phyloP scores from a whole-genome alignment of 495 filamentous ascomycete genomes.

The Trichocladium uniseriatum region DNA sequence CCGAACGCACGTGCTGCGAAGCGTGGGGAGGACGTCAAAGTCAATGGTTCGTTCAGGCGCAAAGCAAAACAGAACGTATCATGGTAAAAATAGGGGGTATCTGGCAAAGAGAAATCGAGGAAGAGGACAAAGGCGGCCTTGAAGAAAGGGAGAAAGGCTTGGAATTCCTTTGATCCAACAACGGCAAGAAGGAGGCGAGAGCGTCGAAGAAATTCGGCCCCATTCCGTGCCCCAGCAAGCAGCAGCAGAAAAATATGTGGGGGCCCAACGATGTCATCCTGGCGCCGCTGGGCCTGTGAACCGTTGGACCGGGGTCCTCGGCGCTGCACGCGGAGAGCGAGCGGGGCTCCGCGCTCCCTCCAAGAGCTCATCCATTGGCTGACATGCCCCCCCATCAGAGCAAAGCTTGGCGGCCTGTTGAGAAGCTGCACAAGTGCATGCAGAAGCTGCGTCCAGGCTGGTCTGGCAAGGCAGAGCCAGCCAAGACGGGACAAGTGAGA shows the following conservation, averaged over 20 bases:
- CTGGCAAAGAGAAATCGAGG: not conserved
- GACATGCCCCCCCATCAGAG: no score
- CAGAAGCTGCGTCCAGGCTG: no score
- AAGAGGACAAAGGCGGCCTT: not conserved
- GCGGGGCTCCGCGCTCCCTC: not conserved
- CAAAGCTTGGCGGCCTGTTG: no score
- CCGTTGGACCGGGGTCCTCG: constrained; percentile 3
- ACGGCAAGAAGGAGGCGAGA: not conserved
- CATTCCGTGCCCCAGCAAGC: not conserved
- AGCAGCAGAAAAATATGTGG: not conserved
- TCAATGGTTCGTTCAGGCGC: no score
- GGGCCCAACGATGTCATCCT: constrained; percentile 14
- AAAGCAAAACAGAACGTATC: not conserved
- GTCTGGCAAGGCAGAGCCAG: no score
- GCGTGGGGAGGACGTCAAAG: no score
- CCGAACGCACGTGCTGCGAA: no score
- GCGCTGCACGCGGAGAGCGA: not conserved
- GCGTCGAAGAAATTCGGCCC: not conserved
- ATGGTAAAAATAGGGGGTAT: not conserved
- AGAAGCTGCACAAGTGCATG: no score
- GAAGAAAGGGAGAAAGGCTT: not conserved
- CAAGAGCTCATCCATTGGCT: not conserved
- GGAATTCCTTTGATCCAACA: not conserved
- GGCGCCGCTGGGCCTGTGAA: not conserved
- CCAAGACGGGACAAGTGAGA: not conserved